phyloP scores from a whole-genome alignment of 805 yeast genomes.

The Cyberlindnera veronae region DNA sequence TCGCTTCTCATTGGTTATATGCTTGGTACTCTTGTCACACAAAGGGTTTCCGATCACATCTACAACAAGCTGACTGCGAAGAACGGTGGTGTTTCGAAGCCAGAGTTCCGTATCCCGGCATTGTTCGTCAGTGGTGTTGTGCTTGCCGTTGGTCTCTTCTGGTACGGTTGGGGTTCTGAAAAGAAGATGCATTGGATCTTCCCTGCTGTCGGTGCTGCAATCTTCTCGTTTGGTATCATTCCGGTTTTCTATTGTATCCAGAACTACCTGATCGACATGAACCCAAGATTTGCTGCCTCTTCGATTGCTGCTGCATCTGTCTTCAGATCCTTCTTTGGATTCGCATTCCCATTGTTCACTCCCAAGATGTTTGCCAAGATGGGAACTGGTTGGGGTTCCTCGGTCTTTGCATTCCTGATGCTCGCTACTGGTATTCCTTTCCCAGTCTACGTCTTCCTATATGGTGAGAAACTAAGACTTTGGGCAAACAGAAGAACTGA shows the following conservation, averaged over 20 bases:
- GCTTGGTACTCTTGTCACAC: conserved; percentile 48
- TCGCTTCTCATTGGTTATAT: conserved; percentile 54
- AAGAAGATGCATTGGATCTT: conserved; percentile 55
- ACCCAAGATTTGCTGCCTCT: conserved; percentile 65
- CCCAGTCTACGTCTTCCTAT: conserved; percentile 53
- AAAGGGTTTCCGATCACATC: conserved; percentile 38
- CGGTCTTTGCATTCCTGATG: conserved; percentile 57
- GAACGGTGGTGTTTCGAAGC: conserved; percentile 54
- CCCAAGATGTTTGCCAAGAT: conserved; percentile 49
- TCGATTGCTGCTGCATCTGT: conserved; percentile 67
- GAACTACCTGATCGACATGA: conserved; percentile 68
- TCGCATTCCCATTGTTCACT: conserved; percentile 66
- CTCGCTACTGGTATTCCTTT: conserved; percentile 61
- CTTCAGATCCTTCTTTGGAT: conserved; percentile 64
- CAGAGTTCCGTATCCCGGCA: conserved; percentile 57
- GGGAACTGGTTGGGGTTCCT: conserved; percentile 71
- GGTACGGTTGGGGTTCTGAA: conserved; percentile 74
- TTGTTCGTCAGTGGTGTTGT: conserved; percentile 47
- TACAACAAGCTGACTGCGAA: conserved; percentile 35
- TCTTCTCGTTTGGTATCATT: conserved; percentile 57
- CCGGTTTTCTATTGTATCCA: conserved; percentile 68
- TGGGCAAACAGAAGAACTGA: conserved; percentile 56
- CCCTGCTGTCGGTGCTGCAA: conserved; percentile 56
- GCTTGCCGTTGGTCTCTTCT: conserved; percentile 57
- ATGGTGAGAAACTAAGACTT: conserved; percentile 55